phyloP scores from a whole-genome alignment of 2,329 filamentous ascomycete species.

The Diaporthe amygdali region DNA sequence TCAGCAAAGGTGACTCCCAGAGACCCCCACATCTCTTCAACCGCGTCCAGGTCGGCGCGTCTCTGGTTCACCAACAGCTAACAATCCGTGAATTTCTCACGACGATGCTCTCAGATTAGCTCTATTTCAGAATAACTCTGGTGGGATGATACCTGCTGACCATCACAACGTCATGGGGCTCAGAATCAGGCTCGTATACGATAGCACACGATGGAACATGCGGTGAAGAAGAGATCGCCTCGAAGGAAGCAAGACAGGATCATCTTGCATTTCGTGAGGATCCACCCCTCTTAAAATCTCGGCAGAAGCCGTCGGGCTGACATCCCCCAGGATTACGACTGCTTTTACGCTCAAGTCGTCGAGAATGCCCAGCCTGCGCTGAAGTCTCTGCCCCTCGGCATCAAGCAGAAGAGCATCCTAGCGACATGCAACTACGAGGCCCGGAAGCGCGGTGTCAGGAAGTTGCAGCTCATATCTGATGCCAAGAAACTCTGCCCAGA shows the following conservation, averaged over 20 bases:
- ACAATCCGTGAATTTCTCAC: not conserved
- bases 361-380: conserved; percentile 80
- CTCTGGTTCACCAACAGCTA: not conserved
- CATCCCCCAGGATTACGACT: conserved; percentile 72
- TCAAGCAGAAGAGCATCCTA: conserved; percentile 92
- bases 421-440: conserved; percentile 96
- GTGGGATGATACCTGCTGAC: not conserved
- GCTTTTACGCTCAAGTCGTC: conserved; percentile 93
- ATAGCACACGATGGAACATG: conserved; percentile 36
- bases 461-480: conserved; percentile 85
- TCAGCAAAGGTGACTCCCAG: not conserved
- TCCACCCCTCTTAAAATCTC: not conserved
- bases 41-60: conserved; percentile 2
- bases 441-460: conserved; percentile 72
- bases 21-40: not conserved
- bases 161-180: not conserved
- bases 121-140: not conserved
- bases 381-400: conserved; percentile 75
- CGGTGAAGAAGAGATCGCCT: conserved; percentile 37
- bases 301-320: not conserved
- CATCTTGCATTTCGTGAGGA: conserved; percentile 80
- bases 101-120: not conserved
- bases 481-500: conserved; percentile 83
- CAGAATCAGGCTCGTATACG: not conserved
- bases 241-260: conserved; percentile 66